Evolutionary conservation across 768 basidiomycete genomes (phyloP).

Genomic region (Arthromyces matolae): DNA sequence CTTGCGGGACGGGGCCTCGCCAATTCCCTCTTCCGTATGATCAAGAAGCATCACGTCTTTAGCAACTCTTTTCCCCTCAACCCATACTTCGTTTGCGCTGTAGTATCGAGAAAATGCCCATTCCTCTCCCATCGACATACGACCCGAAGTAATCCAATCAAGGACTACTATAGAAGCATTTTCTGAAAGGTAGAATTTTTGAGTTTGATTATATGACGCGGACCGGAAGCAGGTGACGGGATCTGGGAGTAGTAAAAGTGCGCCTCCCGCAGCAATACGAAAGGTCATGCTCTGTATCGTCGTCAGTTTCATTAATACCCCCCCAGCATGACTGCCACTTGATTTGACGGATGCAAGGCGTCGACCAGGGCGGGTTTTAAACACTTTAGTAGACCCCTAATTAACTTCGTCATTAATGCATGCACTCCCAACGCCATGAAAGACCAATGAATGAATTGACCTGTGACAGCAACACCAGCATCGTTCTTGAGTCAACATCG

Average conservation of each 20-base stretch:
- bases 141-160: constrained; percentile 91
- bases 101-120: constrained; percentile 87
- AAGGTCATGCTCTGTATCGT: constrained; percentile 69
- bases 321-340: neutral
- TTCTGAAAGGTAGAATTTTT: constrained; percentile 65
- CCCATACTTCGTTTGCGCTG: constrained; percentile 79
- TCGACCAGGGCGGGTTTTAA: constrained; percentile 70
- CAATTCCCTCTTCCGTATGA: constrained; percentile 26
- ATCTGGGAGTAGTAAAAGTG: constrained; percentile 83
- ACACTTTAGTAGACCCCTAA: constrained; percentile 93
- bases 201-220: constrained; percentile 80
- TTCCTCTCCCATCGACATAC: constrained; percentile 77
- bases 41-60: constrained; percentile 80
- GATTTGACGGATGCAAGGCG: constrained; percentile 43
- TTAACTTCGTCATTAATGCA: neutral
- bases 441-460: constrained; percentile 37
- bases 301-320: constrained; percentile 6
- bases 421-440: neutral
- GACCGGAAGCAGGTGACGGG: constrained; percentile 89
- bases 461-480: constrained; percentile 80
- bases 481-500: constrained; percentile 51
- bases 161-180: constrained; percentile 69
- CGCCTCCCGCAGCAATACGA: constrained; percentile 44
- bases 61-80: constrained; percentile 61
- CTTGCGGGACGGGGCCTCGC: constrained; percentile 36